phyloP scores from a whole-genome alignment of 306 rosid genomes.

The Canavalia ensiformis region DNA sequence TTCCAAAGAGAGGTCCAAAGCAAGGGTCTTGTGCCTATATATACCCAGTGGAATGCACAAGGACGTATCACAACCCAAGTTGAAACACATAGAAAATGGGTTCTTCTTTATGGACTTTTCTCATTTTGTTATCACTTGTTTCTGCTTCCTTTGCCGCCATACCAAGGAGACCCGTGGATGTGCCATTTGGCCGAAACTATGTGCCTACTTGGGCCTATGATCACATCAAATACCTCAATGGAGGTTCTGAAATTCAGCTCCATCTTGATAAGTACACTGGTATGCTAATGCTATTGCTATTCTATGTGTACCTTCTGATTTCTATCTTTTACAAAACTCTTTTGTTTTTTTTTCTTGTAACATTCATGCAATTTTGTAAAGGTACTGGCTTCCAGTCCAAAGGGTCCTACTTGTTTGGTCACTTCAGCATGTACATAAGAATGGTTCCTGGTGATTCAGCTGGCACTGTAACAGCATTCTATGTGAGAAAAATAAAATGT shows the following conservation, averaged over 20 bases:
- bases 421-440: slow-evolving; percentile 81
- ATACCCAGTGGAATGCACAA: slow-evolving; percentile 7
- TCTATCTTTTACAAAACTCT: not conserved
- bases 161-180: slow-evolving; percentile 64
- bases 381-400: slow-evolving; percentile 92
- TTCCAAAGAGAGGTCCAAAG: slow-evolving; percentile 11
- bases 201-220: slow-evolving; percentile 85
- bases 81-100: slow-evolving; percentile 45
- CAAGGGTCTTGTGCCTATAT: slow-evolving; percentile 37
- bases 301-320: too few relatives aligned
- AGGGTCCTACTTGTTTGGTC: slow-evolving; percentile 85
- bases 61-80: slow-evolving; percentile 28
- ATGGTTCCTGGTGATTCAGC: slow-evolving; percentile 84
- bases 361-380: slow-evolving; percentile 21
- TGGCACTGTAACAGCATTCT: slow-evolving; percentile 88
- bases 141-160: slow-evolving; percentile 48
- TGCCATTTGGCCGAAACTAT: slow-evolving; percentile 80
- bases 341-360: not conserved
- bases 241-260: slow-evolving; percentile 74
- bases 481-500: slow-evolving; percentile 54
- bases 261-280: slow-evolving; percentile 82
- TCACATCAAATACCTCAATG: slow-evolving; percentile 79
- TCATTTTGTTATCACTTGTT: slow-evolving; percentile 50
- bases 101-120: slow-evolving; percentile 45
- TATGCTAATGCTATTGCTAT: slow-evolving; percentile 8